Base-by-base conservation (phyloP, 2,329 filamentous ascomycete genomes). In the Botrytis porri region DNA sequence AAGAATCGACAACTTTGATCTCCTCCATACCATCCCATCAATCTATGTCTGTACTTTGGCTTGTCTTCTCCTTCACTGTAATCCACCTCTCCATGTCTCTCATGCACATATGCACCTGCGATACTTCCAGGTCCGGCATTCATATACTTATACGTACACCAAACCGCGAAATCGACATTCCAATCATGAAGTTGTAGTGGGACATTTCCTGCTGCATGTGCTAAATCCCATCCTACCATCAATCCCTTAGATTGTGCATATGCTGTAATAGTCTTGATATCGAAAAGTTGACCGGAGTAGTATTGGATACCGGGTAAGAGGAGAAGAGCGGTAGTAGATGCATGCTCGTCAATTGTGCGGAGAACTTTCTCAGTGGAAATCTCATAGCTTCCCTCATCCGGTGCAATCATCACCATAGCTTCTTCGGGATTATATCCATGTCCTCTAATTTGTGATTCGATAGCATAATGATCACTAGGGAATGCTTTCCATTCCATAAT, bases 91-190 rank as follows among this genome's bases (percentile, higher is more conserved):
- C 91, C 89, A 80, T 97, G 92, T 57, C 84, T 86, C 80, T 93
- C 89, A 81, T 97, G 93, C 14, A 97, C 92, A 77, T 94, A 97
- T 0, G 91, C 84, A 0, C 92, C 94, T 1, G 89, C 93, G 75
- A 97, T 97, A 25, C 90, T 87, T 6, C 94, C 94, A 0, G 94
- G 93, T 0, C 94, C 94, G 39, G 90, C 90, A 80, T 97, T 97
- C 81, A 97, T 88, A 83, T 97, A 97, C 84, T 97, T 97, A 86
- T 97, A 97, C 29, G 91, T 95, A 82, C 94, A 97, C 94, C 94
- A 97, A 71, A 88, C 93, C 25, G 95, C 94, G 79, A 97, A 97
- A 81, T 97, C 94, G 48, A 97, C 93, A 77, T 92, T 87, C 94
- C 94, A 97, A 78, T 95, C 93, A 82, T 97, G 94, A 32, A 97